phyloP scores from a whole-genome alignment of 2,329 filamentous ascomycete species.

The Diaporthe helianthi region DNA sequence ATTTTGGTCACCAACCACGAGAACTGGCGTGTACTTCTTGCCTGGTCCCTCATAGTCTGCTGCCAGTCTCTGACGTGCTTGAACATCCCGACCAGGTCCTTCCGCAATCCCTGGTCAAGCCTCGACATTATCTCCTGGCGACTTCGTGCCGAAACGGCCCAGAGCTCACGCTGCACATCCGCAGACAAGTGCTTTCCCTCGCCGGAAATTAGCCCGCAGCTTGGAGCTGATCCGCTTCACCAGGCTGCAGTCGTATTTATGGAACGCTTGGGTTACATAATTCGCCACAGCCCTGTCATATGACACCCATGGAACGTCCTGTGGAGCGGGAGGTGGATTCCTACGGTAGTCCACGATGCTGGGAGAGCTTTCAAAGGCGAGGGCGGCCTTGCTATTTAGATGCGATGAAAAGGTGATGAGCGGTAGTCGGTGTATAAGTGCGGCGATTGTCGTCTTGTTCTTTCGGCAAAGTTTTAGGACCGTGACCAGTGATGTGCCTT shows the following conservation, averaged over 20 bases:
- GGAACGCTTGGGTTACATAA: conserved; percentile 32
- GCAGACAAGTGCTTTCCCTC: conserved; percentile 38
- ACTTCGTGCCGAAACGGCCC: conserved; percentile 40
- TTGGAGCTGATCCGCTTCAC: conserved; percentile 40
- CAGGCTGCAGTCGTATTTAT: conserved; percentile 37
- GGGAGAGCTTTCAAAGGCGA: conserved; percentile 33
- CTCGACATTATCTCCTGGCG: conserved; percentile 41
- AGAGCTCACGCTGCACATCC: conserved; percentile 43
- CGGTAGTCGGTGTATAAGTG: conserved; percentile 32
- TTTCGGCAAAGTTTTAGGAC: conserved; percentile 32
- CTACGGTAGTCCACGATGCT: conserved; percentile 34
- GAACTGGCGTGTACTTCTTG: conserved; percentile 41
- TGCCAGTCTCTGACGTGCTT: conserved; percentile 47
- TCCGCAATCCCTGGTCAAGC: conserved; percentile 40
- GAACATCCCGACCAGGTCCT: conserved; percentile 45
- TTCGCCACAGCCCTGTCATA: conserved; percentile 29
- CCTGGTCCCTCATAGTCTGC: conserved; percentile 40
- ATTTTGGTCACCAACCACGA: conserved; percentile 47
- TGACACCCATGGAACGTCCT: conserved; percentile 29
- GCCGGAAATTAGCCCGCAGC: conserved; percentile 28
- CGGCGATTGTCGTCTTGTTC: conserved; percentile 35
- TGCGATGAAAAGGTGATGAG: conserved; percentile 31
- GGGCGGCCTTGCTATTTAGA: conserved; percentile 24
- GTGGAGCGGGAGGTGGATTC: conserved; percentile 31
- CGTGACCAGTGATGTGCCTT: conserved; percentile 24